Conservation (phyloP, 1,284 basidiomycete genomes). For the Trichosporon ovoides region DNA sequence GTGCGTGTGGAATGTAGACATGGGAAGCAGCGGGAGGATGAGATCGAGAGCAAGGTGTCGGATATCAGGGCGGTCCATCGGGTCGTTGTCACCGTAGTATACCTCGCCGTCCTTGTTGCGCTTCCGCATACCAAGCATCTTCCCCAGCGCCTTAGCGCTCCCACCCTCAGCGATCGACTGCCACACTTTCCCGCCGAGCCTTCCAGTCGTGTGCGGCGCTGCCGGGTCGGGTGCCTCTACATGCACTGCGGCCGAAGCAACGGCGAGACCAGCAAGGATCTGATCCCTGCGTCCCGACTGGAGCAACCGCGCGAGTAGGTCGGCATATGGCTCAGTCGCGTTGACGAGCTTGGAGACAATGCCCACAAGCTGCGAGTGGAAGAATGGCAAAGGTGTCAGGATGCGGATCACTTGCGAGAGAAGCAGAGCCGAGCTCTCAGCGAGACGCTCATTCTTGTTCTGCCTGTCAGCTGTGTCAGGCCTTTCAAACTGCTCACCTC, state of each 20-base stretch:
- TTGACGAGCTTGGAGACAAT: constrained; percentile 43
- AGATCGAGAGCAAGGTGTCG: constrained; percentile 43
- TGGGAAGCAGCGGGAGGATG: constrained; percentile 41
- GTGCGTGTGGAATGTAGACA: constrained; percentile 36
- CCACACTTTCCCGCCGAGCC: constrained; percentile 39
- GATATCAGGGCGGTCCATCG: constrained; percentile 45
- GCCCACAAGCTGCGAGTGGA: constrained; percentile 39
- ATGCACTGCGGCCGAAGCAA: constrained; percentile 39
- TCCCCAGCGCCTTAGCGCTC: constrained; percentile 39
- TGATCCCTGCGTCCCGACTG: constrained; percentile 44
- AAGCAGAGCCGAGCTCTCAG: constrained; percentile 36
- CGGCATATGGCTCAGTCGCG: constrained; percentile 34
- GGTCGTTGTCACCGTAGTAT: constrained; percentile 36
- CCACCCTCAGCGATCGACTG: constrained; percentile 38
- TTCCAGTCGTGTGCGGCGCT: constrained; percentile 17
- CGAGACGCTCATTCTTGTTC: constrained; percentile 38
- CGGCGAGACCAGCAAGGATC: constrained; percentile 34
- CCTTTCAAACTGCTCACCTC: constrained; percentile 33
- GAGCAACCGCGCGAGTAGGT: constrained; percentile 39
- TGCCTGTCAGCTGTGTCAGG: constrained; percentile 9
- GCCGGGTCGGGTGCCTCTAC: constrained; percentile 34
- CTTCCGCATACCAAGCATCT: constrained; percentile 45
- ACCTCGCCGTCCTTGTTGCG: constrained; percentile 40
- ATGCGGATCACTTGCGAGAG: constrained; percentile 42
- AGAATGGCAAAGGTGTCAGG: constrained; percentile 47